phyloP scores from a whole-genome alignment of 768 basidiomycete species.

The Russula earlei region DNA sequence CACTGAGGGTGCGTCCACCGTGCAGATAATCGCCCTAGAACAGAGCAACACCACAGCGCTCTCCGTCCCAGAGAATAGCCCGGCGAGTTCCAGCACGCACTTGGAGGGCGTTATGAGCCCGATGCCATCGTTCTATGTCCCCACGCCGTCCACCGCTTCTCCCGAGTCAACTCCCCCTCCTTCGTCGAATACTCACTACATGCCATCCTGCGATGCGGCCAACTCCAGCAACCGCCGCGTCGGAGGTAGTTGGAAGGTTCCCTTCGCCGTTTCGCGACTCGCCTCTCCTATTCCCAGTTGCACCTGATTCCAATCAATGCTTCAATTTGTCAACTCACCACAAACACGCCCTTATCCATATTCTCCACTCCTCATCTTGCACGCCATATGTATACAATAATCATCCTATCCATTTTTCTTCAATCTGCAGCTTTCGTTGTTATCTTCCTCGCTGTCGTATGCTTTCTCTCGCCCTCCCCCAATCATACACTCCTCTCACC shows the following conservation, averaged over 20 bases:
- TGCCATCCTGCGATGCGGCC: constrained; percentile 9
- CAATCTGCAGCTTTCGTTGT: constrained; percentile 13
- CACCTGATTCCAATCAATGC: too few relatives aligned
- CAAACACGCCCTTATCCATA: too few relatives aligned
- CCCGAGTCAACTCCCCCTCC: not conserved
- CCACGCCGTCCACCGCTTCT: not conserved
- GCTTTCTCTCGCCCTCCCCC: too few relatives aligned
- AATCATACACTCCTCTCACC: too few relatives aligned
- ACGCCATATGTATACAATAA: constrained; percentile 3
- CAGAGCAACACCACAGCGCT: not conserved
- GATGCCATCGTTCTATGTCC: constrained; percentile 1
- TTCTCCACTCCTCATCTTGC: too few relatives aligned
- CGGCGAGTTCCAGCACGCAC: not conserved
- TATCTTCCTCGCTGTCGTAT: constrained; percentile 14
- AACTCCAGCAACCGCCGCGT: too few relatives aligned
- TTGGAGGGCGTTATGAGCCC: not conserved
- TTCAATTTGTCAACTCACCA: too few relatives aligned
- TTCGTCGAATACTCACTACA: not conserved
- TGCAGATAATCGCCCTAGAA: not conserved
- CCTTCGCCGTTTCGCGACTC: too few relatives aligned
- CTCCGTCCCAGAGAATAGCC: not conserved
- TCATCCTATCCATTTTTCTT: not conserved
- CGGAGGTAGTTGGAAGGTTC: too few relatives aligned
- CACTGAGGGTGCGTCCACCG: not conserved
- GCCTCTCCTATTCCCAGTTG: too few relatives aligned